phyloP scores from a whole-genome alignment of 1,139 yeast species.

The Nadsonia commutata region DNA sequence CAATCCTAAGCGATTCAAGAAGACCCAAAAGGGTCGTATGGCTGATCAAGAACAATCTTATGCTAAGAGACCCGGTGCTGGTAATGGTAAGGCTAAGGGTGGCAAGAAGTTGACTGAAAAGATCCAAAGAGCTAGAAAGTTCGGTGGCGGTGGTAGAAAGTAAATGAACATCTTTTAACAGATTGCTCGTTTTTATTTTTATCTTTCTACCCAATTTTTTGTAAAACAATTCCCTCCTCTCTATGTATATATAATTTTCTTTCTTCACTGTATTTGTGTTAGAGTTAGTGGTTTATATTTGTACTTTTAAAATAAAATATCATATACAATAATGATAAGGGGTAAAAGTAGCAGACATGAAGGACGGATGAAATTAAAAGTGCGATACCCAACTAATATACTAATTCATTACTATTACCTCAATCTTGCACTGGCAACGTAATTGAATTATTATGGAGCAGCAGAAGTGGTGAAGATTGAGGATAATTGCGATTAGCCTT shows the following conservation, averaged over 20 bases:
- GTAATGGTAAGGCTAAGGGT: constrained; percentile 8
- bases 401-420: no score
- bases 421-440: no score
- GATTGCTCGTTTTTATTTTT: neutral
- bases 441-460: no score
- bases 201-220: neutral
- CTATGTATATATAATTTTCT: neutral
- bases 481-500: no score
- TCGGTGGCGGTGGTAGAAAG: constrained; percentile 24
- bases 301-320: neutral
- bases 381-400: no score
- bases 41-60: constrained; percentile 11
- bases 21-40: constrained; percentile 18
- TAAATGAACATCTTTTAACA: constrained; percentile 15
- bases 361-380: no score
- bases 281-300: neutral
- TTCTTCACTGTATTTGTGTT: neutral
- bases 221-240: neutral
- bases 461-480: no score
- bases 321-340: neutral
- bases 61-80: constrained; percentile 6
- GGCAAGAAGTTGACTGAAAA: constrained; percentile 43
- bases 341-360: no score
- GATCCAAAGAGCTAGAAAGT: constrained; percentile 40
- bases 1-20: constrained; percentile 17